Evolutionary conservation across 768 basidiomycete genomes (phyloP), one percentile per base, ranked within the genome.

Genomic region (Podaxis sp.): DNA sequence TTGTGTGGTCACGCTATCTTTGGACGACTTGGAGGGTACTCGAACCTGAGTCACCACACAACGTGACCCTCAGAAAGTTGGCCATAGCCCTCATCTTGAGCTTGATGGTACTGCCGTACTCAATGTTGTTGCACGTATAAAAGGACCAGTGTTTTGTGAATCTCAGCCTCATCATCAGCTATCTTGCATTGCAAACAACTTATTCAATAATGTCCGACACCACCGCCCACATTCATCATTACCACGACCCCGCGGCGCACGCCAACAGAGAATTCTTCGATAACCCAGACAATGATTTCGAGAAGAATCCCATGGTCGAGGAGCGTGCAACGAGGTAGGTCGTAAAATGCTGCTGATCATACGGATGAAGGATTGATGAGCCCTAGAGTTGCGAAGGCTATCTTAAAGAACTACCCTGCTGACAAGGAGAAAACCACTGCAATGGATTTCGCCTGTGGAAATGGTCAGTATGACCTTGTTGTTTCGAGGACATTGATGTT

Each of bases 361-460:
- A 46, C 3, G 44, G 15, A 6, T n/a, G 17, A 6, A 46, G 7
- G 15, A 46, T 46, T 46, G 10, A 46, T 20, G 17, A 46, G 20
- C 20, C 5, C 44, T 20, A 46, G 44, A 15, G n/a, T 46, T 46
- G 44, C 44, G 17, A 46, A 20, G 20, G 44, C 44, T 6, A 46
- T 46, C 26, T 13, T 52, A 28, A 52, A 52, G 51, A 28, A 17
- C 26, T 52, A 33, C 17, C 26, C 51, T 7, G 26, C 44, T 8
- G 44, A 46, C 88, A 46, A 46, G 17, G 44, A 46, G 44, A 46
- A 46, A 4, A 46, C 44, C 17, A 20, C n/a, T 46, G n/a, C n/a
- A 20, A 46, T 46, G 44, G 44, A 46, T 46, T 46, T 46, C 7
- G 44, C 44, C 4, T 46, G 44, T 2, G 44, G 44, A 20, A 46